Evolutionary conservation across 306 rosid species (phyloP).

Genomic region (Vigna reflexopilosa): DNA sequence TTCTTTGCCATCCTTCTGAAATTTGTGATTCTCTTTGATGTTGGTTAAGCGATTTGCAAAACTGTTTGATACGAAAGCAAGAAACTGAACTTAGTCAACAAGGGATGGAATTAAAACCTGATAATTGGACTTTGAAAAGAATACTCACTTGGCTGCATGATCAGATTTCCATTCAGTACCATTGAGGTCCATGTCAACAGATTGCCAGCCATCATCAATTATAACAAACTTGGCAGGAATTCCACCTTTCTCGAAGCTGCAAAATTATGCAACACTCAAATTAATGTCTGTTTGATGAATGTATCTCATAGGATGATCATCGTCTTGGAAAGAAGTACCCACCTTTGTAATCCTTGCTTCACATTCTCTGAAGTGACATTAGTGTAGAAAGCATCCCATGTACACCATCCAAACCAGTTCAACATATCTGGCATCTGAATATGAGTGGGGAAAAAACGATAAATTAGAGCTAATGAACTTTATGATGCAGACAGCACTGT

Average conservation of each 20-base stretch:
- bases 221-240: constrained; percentile 82
- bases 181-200: constrained; percentile 66
- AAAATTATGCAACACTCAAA: neutral
- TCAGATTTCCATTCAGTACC: constrained; percentile 58
- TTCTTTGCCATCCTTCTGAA: constrained; percentile 84
- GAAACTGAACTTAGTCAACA: neutral
- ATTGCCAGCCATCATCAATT: constrained; percentile 93
- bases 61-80: constrained; percentile 50
- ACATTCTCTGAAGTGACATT: constrained; percentile 79
- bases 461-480: neutral
- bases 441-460: neutral
- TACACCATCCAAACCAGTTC: constrained; percentile 99
- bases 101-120: constrained; percentile 2
- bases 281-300: constrained; percentile 11
- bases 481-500: neutral
- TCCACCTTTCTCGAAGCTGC: constrained; percentile 79
- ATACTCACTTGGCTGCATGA: constrained; percentile 70
- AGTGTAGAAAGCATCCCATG: constrained; percentile 99
- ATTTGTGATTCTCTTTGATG: constrained; percentile 84
- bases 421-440: constrained; percentile 90
- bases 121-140: neutral
- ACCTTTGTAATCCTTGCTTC: constrained; percentile 83
- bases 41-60: constrained; percentile 79
- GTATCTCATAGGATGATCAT: neutral
- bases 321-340: constrained; percentile 18